phyloP scores from a whole-genome alignment of 495 filamentous ascomycete genomes.

The Xylaria castorea region DNA sequence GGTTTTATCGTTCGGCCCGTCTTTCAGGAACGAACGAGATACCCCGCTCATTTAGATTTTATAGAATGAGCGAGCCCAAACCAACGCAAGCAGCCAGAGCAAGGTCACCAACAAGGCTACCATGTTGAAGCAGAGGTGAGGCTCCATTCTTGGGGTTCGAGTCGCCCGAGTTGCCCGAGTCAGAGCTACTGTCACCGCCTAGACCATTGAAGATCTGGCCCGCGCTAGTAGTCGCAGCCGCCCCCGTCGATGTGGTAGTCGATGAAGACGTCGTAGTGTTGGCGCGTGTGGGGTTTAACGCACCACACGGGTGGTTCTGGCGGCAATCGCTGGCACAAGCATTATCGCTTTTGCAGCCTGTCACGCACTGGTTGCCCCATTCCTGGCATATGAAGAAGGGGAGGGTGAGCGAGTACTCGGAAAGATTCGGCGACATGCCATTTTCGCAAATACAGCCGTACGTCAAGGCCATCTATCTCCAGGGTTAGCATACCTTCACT shows the following conservation, averaged over 20 bases:
- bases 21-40: neutral
- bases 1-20: neutral
- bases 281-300: constrained; percentile 66
- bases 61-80: constrained; percentile 38
- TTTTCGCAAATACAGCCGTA: constrained; percentile 82
- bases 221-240: constrained; percentile 44
- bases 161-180: constrained; percentile 19
- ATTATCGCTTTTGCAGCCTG: constrained; percentile 63
- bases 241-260: constrained; percentile 45
- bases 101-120: constrained; percentile 35
- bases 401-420: constrained; percentile 84
- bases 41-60: neutral
- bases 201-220: constrained; percentile 57
- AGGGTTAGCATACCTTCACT: neutral
- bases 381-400: constrained; percentile 84
- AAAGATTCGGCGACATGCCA: constrained; percentile 72
- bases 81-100: constrained; percentile 37
- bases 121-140: constrained; percentile 31
- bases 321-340: constrained; percentile 70
- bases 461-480: constrained; percentile 63
- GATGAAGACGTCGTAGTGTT: constrained; percentile 62
- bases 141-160: constrained; percentile 31
- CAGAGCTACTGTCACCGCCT: constrained; percentile 43
- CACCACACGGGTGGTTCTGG: constrained; percentile 79
- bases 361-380: constrained; percentile 73